Evolutionary conservation across 208 protist species (phyloP).

Genomic region (Trypanosoma brucei): DNA sequence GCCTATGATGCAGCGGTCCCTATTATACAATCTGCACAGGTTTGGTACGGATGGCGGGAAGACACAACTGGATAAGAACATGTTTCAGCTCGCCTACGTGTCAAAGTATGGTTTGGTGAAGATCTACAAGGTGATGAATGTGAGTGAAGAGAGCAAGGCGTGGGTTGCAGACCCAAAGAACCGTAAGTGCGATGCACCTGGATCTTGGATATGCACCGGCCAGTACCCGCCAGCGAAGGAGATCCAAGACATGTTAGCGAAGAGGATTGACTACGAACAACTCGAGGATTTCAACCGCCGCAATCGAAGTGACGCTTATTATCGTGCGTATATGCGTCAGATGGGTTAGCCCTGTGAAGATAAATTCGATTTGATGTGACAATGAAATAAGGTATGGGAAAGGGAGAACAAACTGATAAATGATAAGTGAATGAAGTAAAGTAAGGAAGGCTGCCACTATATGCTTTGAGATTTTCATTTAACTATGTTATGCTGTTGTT

Average conservation of each 20-base stretch:
- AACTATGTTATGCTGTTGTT: too few relatives aligned
- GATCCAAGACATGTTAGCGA: conserved; percentile 60
- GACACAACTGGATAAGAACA: not conserved
- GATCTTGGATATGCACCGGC: conserved; percentile 61
- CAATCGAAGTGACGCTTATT: conserved; percentile 34
- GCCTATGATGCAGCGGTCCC: conserved; percentile 41
- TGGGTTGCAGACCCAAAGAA: conserved; percentile 57
- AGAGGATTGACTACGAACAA: conserved; percentile 45
- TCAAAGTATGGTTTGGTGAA: conserved; percentile 95
- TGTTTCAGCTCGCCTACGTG: conserved; percentile 90
- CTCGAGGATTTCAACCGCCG: conserved; percentile 48
- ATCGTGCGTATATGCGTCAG: conserved; percentile 39
- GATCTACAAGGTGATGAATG: conserved; percentile 95
- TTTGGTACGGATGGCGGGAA: conserved; percentile 7
- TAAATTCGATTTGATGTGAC: not conserved
- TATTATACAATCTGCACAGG: conserved; percentile 61
- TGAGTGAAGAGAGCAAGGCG: conserved; percentile 52
- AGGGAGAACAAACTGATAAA: not conserved
- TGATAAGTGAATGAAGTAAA: too few relatives aligned
- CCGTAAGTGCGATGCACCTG: conserved; percentile 45
- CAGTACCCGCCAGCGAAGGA: conserved; percentile 72
- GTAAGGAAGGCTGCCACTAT: too few relatives aligned
- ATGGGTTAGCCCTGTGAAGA: conserved; percentile 1
- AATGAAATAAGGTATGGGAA: not conserved
- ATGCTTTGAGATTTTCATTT: too few relatives aligned